A percentile compares a stretch with the other conserved stretches of the same genome.
These are phyloP conservation scores for Colletotrichum tropicicola DNA, from an alignment of 2,329 filamentous ascomycete genomes.

Conservation along the genomic window DNA sequence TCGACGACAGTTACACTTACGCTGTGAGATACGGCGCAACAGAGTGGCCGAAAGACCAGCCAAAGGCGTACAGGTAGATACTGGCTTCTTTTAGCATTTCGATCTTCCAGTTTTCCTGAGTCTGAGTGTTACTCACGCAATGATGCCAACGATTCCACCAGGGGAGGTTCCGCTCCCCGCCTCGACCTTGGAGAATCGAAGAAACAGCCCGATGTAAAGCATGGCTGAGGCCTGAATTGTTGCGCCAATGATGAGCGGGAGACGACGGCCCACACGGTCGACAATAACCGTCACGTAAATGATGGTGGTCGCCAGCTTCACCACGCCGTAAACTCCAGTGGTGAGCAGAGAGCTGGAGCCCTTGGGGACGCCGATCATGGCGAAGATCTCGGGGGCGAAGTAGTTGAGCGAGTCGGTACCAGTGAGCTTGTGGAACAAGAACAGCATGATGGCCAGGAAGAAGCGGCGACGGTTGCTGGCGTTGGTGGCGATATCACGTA, in stretches of 20 bases:
- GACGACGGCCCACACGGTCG: conserved; percentile 38
- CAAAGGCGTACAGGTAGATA: conserved; percentile 42
- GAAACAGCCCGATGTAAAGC: conserved; percentile 40
- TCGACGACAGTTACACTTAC: background rate
- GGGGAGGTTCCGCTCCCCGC: conserved; percentile 43
- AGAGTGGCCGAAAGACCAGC: conserved; percentile 36
- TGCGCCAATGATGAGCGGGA: conserved; percentile 37
- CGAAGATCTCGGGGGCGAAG: conserved; percentile 49
- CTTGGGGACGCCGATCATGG: conserved; percentile 45
- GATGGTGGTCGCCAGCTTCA: conserved; percentile 35
- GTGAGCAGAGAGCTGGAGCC: conserved; percentile 44
- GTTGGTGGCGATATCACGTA: conserved; percentile 41
- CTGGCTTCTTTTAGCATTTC: conserved; percentile 22
- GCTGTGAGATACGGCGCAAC: conserved; percentile 35
- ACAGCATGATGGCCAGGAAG: conserved; percentile 44
- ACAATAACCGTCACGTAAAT: conserved; percentile 41
- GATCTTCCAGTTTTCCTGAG: background rate
- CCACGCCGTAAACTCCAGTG: conserved; percentile 42
- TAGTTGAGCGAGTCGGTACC: conserved; percentile 51
- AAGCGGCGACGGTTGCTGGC: conserved; percentile 43
- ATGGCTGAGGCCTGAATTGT: conserved; percentile 35
- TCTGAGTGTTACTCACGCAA: conserved; percentile 38
- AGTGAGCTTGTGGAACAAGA: conserved; percentile 51
- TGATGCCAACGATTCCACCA: conserved; percentile 49
- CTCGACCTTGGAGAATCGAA: conserved; percentile 44